Base-by-base conservation (phyloP, 2,329 filamentous ascomycete species). In the Paecilomyces formosus region DNA sequence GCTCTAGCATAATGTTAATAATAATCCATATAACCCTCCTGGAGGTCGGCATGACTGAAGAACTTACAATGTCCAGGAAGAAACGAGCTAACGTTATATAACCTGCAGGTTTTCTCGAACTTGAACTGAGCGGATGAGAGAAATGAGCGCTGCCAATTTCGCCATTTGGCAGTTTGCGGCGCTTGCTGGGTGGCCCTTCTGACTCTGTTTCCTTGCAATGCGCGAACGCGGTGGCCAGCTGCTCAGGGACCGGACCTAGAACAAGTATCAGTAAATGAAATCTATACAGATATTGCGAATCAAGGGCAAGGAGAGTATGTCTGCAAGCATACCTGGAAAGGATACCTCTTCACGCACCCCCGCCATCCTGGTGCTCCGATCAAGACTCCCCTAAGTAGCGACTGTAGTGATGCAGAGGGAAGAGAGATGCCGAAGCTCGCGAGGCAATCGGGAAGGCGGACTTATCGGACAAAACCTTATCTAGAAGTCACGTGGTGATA, bases 1-100 rank as follows among this genome's bases (percentile, higher is more conserved):
- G 31, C 31, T 28, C 30, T 30, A 3, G n/a, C 8, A 26, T 8
- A 45, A 49, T 35, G 50, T 52, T 28, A 52, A 21, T 52, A 52
- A 52, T 52, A 18, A 3, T 51, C 21, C 11, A 22, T n/a, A 26
- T 52, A 22, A 2, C 8, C n/a, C 39, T 18, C 15, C 6, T n/a
- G 15, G n/a, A 45, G 39, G 5, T 18, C 24, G 24, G 6, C 24
- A 18, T 7, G n/a, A 21, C n/a, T 15, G n/a, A 45, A 13, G 45
- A 33, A 33, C 63, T 63, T 64, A 75, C 73, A 59, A 75, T 58
- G 55, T 64, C 63, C 58, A 75, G 55, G 55, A 59, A 52, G 53
- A 71, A 61, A 15, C 69, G 67, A 56, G 63, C 65, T 30, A 76
- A 60, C 45, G 71, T 67, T 54, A 76, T 69, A 58, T 74, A 72